Evolutionary conservation across 1,139 yeast genomes (phyloP), one percentile per base, ranked within the genome.

Genomic region (Sugiyamaella paludigena): DNA sequence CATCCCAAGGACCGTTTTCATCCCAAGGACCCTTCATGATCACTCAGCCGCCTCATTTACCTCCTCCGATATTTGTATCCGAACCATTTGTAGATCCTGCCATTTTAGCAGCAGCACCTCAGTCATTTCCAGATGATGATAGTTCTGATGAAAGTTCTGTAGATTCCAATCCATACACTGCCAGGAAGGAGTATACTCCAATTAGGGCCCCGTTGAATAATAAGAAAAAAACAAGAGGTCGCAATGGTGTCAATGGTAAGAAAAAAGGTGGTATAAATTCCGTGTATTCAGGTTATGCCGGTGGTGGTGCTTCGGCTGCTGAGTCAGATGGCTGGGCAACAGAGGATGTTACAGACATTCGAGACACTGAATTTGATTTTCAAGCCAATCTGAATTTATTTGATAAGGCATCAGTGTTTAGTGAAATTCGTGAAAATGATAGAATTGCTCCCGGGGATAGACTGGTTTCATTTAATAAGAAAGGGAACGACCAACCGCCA

Each of bases 311-410:
- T 11, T 34, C 43, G 10, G 43, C 40, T 7, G 48, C 41, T 12
- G 41, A 47, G 28, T 40, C 49, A 7, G 53, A 50, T 32, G 78
- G 75, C 41, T 81, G 85, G 86, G 77, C 75, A 42, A 76, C 74
- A 29, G 81, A 78, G 52, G 77, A 74, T 45, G 76, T 80, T 54
- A 68, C 78, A 35, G 80, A 76, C 19, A 57, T 63, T 42, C 58
- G 60, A 34, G 59, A 61, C 48, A 57, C 61, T 7, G 97, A 89
- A 55, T 91, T 91, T 69, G 97, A 91, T 65, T 91, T 91, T 67
- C 87, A 81, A 51, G 84, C 89, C 9, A 87, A 86, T 62, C 75
- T 89, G 57, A 84, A 85, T 28, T 80, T 83, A 75, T 91, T 91
- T 63, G 95, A 91, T 67, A 91, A 91, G 66, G 74, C 77, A 53